Conservation (phyloP, 129 eudicot species). For the Rutidosis leptorrhynchoides region DNA sequence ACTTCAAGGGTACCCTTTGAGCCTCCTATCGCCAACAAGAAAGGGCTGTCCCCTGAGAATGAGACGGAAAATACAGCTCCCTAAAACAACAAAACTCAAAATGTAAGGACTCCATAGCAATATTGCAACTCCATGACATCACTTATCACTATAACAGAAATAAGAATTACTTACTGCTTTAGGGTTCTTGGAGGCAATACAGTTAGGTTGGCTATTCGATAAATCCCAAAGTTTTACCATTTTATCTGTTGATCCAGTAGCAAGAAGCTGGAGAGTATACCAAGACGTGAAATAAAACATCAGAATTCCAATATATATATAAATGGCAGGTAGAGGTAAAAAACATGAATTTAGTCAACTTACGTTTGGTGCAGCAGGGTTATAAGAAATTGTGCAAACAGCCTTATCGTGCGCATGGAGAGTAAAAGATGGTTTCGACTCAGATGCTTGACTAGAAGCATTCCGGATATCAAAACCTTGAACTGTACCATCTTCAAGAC, state of each 20-base stretch:
- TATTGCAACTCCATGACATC: neutral
- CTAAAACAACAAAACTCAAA: slow-evolving; percentile 37
- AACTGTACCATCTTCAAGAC: slow-evolving; percentile 73
- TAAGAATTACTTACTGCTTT: slow-evolving; percentile 57
- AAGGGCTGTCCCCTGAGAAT: slow-evolving; percentile 63
- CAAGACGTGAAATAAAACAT: neutral
- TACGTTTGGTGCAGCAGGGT: slow-evolving; percentile 61
- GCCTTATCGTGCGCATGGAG: slow-evolving; percentile 90
- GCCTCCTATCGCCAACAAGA: slow-evolving; percentile 70
- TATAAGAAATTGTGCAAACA: slow-evolving; percentile 65
- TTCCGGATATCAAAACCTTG: slow-evolving; percentile 69
- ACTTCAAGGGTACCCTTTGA: slow-evolving; percentile 65
- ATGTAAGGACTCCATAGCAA: no score
- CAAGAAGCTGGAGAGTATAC: slow-evolving; percentile 58
- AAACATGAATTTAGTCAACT: no score
- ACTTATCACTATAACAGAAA: neutral
- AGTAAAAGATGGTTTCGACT: slow-evolving; percentile 57
- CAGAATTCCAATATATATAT: neutral
- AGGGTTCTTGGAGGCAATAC: slow-evolving; percentile 67
- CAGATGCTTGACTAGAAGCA: slow-evolving; percentile 49
- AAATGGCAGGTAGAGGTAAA: neutral
- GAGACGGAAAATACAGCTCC: slow-evolving; percentile 76
- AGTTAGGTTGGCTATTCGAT: slow-evolving; percentile 66
- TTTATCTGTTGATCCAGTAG: slow-evolving; percentile 86
- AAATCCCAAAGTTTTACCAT: slow-evolving; percentile 91